These are phyloP conservation scores for Spatholobus suberectus DNA, from an alignment of 306 rosid genomes.

Conservation along the genomic window DNA sequence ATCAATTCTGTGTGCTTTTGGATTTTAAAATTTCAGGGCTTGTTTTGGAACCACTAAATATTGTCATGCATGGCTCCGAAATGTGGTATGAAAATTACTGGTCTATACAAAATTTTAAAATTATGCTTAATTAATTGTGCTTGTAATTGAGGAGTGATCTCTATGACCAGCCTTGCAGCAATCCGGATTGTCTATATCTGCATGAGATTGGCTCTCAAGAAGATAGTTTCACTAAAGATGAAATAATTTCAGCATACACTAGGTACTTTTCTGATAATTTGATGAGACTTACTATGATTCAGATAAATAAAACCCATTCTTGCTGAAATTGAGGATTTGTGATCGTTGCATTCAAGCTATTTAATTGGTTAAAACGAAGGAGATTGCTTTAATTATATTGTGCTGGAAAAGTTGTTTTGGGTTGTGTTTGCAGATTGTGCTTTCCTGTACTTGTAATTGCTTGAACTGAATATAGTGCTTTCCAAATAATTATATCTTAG, in stretches of 20 bases:
- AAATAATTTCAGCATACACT: conserved; percentile 92
- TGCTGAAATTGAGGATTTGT: background rate
- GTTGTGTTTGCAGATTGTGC: background rate
- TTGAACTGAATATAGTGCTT: conserved; percentile 39
- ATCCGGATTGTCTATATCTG: conserved; percentile 96
- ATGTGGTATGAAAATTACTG: conserved; percentile 68
- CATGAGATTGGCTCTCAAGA: conserved; percentile 96
- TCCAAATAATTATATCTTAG: conserved; percentile 41
- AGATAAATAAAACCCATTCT: background rate
- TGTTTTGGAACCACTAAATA: conserved; percentile 99
- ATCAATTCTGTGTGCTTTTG: conserved; percentile 9
- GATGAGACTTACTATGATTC: background rate
- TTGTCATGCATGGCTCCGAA: conserved; percentile 99
- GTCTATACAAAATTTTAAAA: background rate
- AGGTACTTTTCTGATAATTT: conserved; percentile 59
- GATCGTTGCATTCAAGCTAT: background rate
- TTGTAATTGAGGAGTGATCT: conserved; percentile 31
- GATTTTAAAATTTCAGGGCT: conserved; percentile 66
- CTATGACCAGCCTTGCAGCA: conserved; percentile 89
- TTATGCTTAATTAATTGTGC: conserved; percentile 26
- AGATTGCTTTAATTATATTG: background rate
- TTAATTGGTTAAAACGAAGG: background rate
- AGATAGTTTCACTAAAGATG: conserved; percentile 99
- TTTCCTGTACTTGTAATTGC: background rate
- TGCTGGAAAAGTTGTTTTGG: background rate